These are phyloP conservation scores for Skeletonema grethae DNA, from an alignment of 108 stramenopile species.

Conservation along the genomic window DNA sequence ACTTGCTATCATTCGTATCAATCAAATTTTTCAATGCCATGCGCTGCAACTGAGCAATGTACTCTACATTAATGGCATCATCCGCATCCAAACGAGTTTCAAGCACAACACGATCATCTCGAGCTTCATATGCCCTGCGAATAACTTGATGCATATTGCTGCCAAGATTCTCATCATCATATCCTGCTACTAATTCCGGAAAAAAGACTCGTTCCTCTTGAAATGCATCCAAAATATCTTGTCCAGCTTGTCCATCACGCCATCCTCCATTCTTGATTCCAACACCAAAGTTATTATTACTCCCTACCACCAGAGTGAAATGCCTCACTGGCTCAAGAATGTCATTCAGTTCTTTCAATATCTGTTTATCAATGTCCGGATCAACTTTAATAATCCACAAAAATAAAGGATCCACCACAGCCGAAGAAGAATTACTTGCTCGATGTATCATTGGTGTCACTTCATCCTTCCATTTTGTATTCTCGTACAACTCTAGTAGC, in stretches of 20 bases:
- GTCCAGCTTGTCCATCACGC: conserved; percentile 59
- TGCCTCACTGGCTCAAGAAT: conserved; percentile 50
- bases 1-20: conserved; percentile 15
- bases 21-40: conserved; percentile 56
- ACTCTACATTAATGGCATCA: conserved; percentile 74
- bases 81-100: conserved; percentile 88
- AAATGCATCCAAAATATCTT: conserved; percentile 50
- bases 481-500: conserved; percentile 18
- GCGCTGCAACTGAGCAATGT: conserved; percentile 58
- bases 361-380: conserved; percentile 53
- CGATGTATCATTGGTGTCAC: conserved; percentile 1
- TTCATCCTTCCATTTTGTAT: conserved; percentile 21
- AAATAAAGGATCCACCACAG: conserved; percentile 43
- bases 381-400: conserved; percentile 88
- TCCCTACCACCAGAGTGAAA: conserved; percentile 62
- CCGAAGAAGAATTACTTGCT: conserved; percentile 5
- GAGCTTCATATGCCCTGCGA: conserved; percentile 53
- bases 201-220: conserved; percentile 23
- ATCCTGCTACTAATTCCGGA: neutral
- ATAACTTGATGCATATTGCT: conserved; percentile 12
- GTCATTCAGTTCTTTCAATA: conserved; percentile 45
- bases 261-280: conserved; percentile 55
- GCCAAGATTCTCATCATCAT: conserved; percentile 1
- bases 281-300: conserved; percentile 62
- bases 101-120: conserved; percentile 55